phyloP scores from a whole-genome alignment of 192 early-diverging fungal species.

The Podila minutissima region DNA sequence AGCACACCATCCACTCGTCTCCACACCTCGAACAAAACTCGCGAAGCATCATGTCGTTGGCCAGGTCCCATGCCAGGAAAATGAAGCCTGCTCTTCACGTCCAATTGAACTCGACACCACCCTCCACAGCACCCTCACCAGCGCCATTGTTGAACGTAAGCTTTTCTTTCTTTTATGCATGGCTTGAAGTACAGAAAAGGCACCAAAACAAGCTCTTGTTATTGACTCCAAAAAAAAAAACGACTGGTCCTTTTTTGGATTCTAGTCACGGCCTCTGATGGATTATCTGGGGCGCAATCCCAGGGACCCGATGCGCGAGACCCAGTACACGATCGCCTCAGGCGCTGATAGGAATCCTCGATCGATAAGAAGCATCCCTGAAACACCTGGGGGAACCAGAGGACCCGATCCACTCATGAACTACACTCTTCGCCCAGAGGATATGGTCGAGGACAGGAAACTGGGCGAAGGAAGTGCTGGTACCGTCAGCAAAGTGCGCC shows the following conservation, averaged over 20 bases:
- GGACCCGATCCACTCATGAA: constrained; percentile 38
- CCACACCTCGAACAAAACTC: not conserved
- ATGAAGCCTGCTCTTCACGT: constrained; percentile 44
- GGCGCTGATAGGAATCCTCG: constrained; percentile 26
- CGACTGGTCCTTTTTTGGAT: not conserved
- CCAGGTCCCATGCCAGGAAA: constrained; percentile 34
- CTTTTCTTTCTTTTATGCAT: not conserved
- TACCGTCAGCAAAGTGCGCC: constrained; percentile 87
- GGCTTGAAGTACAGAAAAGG: not conserved
- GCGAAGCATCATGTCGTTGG: constrained; percentile 19
- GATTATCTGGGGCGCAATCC: constrained; percentile 42
- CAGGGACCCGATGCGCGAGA: constrained; percentile 38
- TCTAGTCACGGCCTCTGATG: constrained; percentile 33
- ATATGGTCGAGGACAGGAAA: constrained; percentile 77
- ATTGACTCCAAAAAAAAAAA: no score
- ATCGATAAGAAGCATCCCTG: constrained; percentile 39
- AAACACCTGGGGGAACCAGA: constrained; percentile 31
- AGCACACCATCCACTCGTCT: not conserved
- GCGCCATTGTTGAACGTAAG: constrained; percentile 33
- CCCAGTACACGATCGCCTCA: constrained; percentile 25
- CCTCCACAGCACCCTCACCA: constrained; percentile 17
- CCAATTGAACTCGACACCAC: constrained; percentile 27
- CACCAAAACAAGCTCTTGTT: not conserved
- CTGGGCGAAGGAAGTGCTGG: constrained; percentile 92
- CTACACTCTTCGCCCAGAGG: constrained; percentile 61